Evolutionary conservation across 2,329 filamentous ascomycete species (phyloP).

Genomic region (Botryotinia convoluta): DNA sequence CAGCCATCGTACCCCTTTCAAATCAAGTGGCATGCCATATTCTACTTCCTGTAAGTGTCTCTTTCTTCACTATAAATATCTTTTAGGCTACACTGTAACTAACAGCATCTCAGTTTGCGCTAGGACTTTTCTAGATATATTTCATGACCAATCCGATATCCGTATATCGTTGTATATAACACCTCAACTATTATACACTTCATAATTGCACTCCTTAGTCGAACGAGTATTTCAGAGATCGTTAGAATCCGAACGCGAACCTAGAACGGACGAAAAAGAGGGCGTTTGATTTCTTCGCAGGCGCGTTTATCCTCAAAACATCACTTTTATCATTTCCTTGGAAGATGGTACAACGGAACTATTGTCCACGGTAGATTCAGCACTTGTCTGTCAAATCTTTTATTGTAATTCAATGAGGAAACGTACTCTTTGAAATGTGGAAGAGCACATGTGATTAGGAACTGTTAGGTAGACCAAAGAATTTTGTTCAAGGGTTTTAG

Average conservation of each 20-base stretch:
- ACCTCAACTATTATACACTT: not conserved
- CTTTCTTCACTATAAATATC: not conserved
- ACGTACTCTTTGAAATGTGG: not conserved
- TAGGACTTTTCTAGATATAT: constrained; percentile 22
- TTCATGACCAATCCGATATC: too few relatives aligned
- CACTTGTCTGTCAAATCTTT: not conserved
- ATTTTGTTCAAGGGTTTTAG: not conserved
- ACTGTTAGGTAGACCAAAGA: not conserved
- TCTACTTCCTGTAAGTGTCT: constrained; percentile 24
- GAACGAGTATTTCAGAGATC: not conserved
- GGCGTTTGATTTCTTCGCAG: not conserved
- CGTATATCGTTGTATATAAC: not conserved
- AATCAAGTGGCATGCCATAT: constrained; percentile 37
- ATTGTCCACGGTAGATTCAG: not conserved
- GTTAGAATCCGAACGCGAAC: not conserved
- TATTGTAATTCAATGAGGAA: not conserved
- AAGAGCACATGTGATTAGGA: not conserved
- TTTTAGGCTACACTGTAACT: not conserved
- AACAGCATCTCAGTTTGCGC: constrained; percentile 21
- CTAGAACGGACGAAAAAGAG: not conserved
- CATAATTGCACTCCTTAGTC: not conserved
- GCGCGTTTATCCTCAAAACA: not conserved
- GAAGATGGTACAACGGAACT: not conserved
- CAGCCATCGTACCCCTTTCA: constrained; percentile 57
- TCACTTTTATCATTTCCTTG: not conserved